Evolutionary conservation across 1,284 basidiomycete species (phyloP).

Genomic region (Xanthoconium separans): DNA sequence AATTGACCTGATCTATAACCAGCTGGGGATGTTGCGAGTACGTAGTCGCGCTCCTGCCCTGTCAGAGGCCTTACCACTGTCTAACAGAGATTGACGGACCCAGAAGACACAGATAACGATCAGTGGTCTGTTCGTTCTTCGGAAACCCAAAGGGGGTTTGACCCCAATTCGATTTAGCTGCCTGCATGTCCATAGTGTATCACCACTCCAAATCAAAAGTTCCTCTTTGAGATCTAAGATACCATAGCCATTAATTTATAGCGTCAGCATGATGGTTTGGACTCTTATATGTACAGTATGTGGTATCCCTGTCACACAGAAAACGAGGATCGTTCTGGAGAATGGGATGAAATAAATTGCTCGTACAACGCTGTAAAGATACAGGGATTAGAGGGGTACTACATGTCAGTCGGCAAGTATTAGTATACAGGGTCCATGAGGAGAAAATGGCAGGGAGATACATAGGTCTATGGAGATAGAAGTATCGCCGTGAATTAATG

Average conservation of each 20-base stretch:
- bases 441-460: neutral
- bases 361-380: constrained; percentile 3
- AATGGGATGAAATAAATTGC: neutral
- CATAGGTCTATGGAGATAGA: constrained; percentile 6
- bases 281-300: neutral
- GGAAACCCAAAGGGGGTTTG: neutral
- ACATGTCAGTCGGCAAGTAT: neutral
- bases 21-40: constrained; percentile 16
- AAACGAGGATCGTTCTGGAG: neutral
- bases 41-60: neutral
- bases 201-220: neutral
- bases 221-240: neutral
- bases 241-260: neutral
- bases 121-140: constrained; percentile 1
- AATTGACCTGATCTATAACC: constrained; percentile 12
- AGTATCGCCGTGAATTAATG: constrained; percentile 5
- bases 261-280: neutral
- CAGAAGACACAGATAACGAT: neutral
- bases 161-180: neutral
- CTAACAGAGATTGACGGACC: constrained; percentile 10
- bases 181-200: neutral
- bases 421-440: constrained; percentile 10
- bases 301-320: neutral
- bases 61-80: neutral
- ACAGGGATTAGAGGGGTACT: constrained; percentile 3